Base-by-base conservation (phyloP, 225 moss, liverwort and hornwort genomes). In the Climacium dendroides region DNA sequence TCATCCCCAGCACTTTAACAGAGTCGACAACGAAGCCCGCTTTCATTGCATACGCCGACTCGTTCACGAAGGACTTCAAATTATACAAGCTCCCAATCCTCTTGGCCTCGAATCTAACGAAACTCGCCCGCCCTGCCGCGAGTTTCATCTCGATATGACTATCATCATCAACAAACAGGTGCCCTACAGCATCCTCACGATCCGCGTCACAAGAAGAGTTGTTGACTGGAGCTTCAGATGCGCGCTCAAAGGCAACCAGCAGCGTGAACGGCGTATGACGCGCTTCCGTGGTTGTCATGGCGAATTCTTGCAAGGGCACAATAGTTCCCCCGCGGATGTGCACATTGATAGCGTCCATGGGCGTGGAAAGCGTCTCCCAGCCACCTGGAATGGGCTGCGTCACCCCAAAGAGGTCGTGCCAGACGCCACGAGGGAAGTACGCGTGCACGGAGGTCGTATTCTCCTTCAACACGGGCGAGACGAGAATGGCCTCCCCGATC, bases 381-480 rank as follows among this genome's bases (percentile, higher is more conserved):
- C 63, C 79, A 23, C 79, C 91, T 9, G 72, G 73, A 62, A 95
- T 60, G 19, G 74, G 28, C 11, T 88, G 65, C 41, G 91, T 60
- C 35, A 69, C 84, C 32, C 94, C 90, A 19, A 96, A 93, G 60
- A 96, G 87, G 63, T 93, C 94, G 66, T 95, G 95, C 96, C 96
- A 97, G 24, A 79, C 87, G 22, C 96, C 95, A 28, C 66, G 63
- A 3, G 96, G 97, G 67, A 97, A 95, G 74, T 96, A 97, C 3
- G 95, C 95, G 15, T 87, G 88, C 43, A 97, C 95, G 12, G 87
- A 89, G 23, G 91, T 94, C 15, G 83, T 89, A 20, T 88, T 89
- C 53, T 87, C 90, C 34, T 83, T 39, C 74, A 97, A 32, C 15
- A 93, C 96, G 9, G 96, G 97, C 55, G 97, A 97, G 61, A 97